Evolutionary conservation across 1,139 yeast genomes (phyloP), one percentile per base, ranked within the genome.

Genomic region (Debaryomycetaceae sp.): DNA sequence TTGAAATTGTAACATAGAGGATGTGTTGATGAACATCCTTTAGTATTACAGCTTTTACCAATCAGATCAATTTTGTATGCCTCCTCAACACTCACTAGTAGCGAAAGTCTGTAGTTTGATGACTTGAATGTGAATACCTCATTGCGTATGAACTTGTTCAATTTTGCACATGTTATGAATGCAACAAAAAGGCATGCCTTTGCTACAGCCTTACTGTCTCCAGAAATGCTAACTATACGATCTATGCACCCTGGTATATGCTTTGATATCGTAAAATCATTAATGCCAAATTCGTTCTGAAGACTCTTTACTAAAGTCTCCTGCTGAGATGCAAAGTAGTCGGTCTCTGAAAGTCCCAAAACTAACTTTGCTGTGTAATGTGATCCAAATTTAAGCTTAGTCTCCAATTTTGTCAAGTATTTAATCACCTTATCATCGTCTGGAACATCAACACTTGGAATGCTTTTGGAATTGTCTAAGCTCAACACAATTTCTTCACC

Each of bases 81-180:
- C 16, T 32, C 36, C 5, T 17, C 24, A 2, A 37, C 31, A 11
- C 36, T 36, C 9, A 41, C 26, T 17, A 49, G 38, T 13, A 48
- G 6, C 9, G 22, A 45, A 6, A 56, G 30, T 14, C 46, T 45
- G 41, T 62, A 68, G 41, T 56, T 58, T 7, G 53, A 39, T 1
- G 73, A 65, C 39, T 67, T 68, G 33, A 70, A 56, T 0, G 69
- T 65, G 39, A 52, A 55, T 8, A 42, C 31, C 32, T 56, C 59
- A 15, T 41, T 37, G 13, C 50, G 41, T 17, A 49, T 37, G 22
- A 59, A 37, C 36, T 60, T 59, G 46, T 67, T 65, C 24, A 65
- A 37, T 29, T 52, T 52, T 2, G 59, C 60, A 34, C 47, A 49
- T 17, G 60, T 38, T 0, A 55, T 28, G 44, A 50, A 66, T 3